These are phyloP conservation scores for Lichtheimia hyalospora DNA, from an alignment of 371 early-diverging fungal genomes.

Conservation along the genomic window DNA sequence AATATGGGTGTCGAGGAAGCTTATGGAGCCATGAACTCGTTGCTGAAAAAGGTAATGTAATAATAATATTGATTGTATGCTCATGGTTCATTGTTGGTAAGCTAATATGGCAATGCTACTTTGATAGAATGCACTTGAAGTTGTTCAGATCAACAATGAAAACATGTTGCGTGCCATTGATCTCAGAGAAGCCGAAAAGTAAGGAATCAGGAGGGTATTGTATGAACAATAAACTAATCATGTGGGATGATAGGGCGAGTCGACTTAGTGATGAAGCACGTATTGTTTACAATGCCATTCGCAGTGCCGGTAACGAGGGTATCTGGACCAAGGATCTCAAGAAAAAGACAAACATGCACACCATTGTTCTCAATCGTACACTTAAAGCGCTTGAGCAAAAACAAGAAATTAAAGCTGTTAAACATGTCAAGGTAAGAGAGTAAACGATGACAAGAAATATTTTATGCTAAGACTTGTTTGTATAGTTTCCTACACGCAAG, in stretches of 20 bases:
- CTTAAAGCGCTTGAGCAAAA: constrained; percentile 85
- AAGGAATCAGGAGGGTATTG: constrained; percentile 15
- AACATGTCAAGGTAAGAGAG: constrained; percentile 81
- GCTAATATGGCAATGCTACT: not conserved
- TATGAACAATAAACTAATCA: not conserved
- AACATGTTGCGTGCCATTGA: constrained; percentile 42
- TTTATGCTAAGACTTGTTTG: not conserved
- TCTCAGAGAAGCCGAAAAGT: constrained; percentile 40
- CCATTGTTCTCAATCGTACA: constrained; percentile 77
- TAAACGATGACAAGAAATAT: not conserved
- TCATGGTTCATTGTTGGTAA: not conserved
- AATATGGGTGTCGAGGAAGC: constrained; percentile 43
- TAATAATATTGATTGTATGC: not conserved
- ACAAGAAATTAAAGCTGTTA: constrained; percentile 88
- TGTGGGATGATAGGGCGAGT: constrained; percentile 29
- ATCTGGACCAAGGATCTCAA: constrained; percentile 94
- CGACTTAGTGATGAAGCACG: constrained; percentile 45
- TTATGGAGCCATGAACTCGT: constrained; percentile 47
- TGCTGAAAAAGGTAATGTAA: constrained; percentile 47
- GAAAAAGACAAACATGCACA: constrained; percentile 83
- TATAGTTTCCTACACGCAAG: constrained; percentile 82
- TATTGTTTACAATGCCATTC: constrained; percentile 82
- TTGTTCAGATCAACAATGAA: constrained; percentile 34
- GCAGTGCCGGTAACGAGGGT: constrained; percentile 81
- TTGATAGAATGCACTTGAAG: constrained; percentile 30